These are phyloP conservation scores for Lyophyllum decastes DNA, from an alignment of 768 basidiomycete genomes.

Conservation along the genomic window DNA sequence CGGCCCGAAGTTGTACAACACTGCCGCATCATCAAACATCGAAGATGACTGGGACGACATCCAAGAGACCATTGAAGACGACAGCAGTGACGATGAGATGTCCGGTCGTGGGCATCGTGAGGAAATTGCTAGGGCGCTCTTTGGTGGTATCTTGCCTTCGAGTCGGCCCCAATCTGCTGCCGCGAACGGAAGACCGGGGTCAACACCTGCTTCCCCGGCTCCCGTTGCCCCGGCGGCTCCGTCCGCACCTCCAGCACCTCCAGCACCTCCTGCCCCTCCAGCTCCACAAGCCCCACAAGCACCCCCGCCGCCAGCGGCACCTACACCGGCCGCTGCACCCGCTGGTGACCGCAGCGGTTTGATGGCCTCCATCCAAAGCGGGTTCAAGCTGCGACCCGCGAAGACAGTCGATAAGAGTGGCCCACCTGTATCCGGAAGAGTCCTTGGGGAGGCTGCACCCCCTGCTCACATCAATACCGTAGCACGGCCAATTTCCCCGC, in stretches of 20 bases:
- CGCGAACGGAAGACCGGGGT: slow-evolving; percentile 39
- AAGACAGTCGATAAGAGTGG: slow-evolving; percentile 84
- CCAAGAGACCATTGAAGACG: slow-evolving; percentile 66
- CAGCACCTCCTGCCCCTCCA: slow-evolving; percentile 35
- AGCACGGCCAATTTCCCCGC: slow-evolving; percentile 45
- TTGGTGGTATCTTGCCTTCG: slow-evolving; percentile 67
- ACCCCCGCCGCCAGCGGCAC: no score
- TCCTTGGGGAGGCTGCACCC: slow-evolving; percentile 74
- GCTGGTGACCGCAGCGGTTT: slow-evolving; percentile 65
- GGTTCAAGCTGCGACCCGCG: slow-evolving; percentile 68
- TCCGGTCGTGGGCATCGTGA: slow-evolving; percentile 62
- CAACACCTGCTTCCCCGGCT: slow-evolving; percentile 40
- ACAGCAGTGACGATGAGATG: slow-evolving; percentile 81
- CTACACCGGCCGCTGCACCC: slow-evolving; percentile 32
- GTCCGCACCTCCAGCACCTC: slow-evolving; percentile 37
- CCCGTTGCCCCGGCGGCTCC: slow-evolving; percentile 27
- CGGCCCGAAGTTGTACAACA: slow-evolving; percentile 59
- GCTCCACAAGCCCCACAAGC: slow-evolving; percentile 39
- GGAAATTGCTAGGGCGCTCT: slow-evolving; percentile 78
- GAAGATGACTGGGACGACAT: slow-evolving; percentile 90
- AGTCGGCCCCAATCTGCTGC: slow-evolving; percentile 60
- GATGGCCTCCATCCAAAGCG: slow-evolving; percentile 77
- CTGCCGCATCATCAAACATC: slow-evolving; percentile 48
- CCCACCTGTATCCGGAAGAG: slow-evolving; percentile 68
- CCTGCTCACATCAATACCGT: slow-evolving; percentile 66